Conservation (phyloP, 306 rosid species). For the Luffa acutangula region DNA sequence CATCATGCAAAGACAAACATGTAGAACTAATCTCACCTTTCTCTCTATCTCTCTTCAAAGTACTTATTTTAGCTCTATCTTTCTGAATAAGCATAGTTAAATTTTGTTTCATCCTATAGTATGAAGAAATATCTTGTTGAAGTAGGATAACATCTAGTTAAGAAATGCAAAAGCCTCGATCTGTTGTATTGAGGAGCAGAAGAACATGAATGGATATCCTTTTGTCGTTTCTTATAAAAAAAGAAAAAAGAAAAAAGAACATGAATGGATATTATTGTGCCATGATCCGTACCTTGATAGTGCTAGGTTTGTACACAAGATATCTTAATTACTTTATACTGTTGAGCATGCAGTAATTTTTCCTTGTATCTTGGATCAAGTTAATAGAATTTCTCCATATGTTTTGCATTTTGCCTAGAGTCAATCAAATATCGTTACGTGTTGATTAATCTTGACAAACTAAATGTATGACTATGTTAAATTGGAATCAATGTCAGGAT, state of each 20-base stretch:
- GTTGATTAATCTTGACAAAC: not conserved
- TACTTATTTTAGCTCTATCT: not conserved
- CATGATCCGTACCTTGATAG: not conserved
- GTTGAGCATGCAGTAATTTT: not conserved
- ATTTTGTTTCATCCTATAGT: not conserved
- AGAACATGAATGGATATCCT: not conserved
- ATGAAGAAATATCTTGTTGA: not conserved
- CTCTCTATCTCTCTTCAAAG: not conserved
- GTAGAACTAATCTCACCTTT: constrained; percentile 19
- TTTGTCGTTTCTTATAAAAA: too few species aligned
- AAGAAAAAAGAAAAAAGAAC: too few species aligned
- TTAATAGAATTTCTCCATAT: not conserved
- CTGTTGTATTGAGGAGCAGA: not conserved
- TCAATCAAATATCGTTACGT: not conserved
- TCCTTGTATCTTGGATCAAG: not conserved
- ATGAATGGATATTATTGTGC: not conserved
- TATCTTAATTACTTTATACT: not conserved
- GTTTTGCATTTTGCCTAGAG: not conserved
- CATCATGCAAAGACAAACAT: constrained; percentile 99
- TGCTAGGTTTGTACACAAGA: not conserved
- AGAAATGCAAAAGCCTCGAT: not conserved
- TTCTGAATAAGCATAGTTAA: not conserved
- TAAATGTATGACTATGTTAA: not conserved
- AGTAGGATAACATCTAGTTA: not conserved
- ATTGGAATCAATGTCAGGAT: not conserved